These are phyloP conservation scores for Escallonia rubra DNA, from an alignment of 129 eudicot genomes.

Conservation along the genomic window DNA sequence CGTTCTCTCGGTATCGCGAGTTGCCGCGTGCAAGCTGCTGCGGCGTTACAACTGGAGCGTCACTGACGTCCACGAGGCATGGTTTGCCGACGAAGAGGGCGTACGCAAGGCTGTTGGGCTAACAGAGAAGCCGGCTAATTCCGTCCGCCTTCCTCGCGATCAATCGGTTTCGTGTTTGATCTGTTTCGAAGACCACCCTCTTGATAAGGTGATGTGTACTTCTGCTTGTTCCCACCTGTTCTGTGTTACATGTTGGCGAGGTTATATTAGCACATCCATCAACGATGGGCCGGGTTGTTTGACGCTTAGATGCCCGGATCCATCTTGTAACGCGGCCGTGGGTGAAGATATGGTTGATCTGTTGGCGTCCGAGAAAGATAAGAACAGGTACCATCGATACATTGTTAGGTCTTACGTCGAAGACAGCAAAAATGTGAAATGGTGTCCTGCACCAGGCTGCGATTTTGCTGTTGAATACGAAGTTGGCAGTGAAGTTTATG, in stretches of 20 bases:
- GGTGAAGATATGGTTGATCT: constrained; percentile 7
- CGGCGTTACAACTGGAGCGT: background rate
- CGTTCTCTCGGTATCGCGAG: background rate
- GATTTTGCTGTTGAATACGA: too few species aligned
- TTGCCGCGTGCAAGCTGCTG: constrained; percentile 3
- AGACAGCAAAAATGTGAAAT: too few species aligned
- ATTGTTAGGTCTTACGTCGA: too few species aligned
- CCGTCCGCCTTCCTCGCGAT: too few species aligned
- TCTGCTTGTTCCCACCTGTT: too few species aligned
- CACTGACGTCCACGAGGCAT: background rate
- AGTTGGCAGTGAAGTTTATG: too few species aligned
- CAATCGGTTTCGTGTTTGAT: too few species aligned
- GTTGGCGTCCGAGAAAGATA: background rate
- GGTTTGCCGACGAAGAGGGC: constrained; percentile 6
- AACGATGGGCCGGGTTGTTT: constrained; percentile 31
- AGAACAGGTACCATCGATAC: background rate
- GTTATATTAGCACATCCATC: constrained; percentile 29
- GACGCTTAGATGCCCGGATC: constrained; percentile 32
- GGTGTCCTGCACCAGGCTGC: too few species aligned
- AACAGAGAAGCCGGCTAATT: background rate
- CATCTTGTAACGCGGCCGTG: constrained; percentile 18
- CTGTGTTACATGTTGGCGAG: background rate
- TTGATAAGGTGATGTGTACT: too few species aligned
- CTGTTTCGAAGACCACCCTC: too few species aligned
- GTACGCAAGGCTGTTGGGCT: constrained; percentile 30